phyloP scores from a whole-genome alignment of 768 basidiomycete species.

The Vararia minispora region DNA sequence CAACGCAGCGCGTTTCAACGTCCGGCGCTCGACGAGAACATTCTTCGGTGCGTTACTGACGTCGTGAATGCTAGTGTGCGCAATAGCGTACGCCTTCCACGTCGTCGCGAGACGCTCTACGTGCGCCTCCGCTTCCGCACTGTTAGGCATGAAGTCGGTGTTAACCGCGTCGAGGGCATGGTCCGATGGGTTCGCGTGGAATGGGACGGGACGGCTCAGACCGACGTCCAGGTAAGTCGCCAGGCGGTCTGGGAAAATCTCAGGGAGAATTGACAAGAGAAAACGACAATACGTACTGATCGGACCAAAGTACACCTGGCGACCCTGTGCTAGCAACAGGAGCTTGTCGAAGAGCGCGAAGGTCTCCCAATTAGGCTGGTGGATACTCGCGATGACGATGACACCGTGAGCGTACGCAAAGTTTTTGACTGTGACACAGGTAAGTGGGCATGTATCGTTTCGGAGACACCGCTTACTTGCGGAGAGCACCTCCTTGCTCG shows the following conservation, averaged over 20 bases:
- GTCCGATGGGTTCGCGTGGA: slow-evolving; percentile 41
- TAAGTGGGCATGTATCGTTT: slow-evolving; percentile 24
- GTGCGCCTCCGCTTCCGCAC: slow-evolving; percentile 1
- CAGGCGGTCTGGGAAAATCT: slow-evolving; percentile 11
- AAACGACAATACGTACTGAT: slow-evolving; percentile 8
- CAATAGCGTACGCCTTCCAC: slow-evolving; percentile 6
- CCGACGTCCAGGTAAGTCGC: slow-evolving; percentile 18
- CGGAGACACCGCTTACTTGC: slow-evolving; percentile 21
- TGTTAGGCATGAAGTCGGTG: slow-evolving; percentile 26
- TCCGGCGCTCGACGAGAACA: too few relatives aligned
- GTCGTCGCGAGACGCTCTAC: slow-evolving; percentile 4
- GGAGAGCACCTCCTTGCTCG: slow-evolving; percentile 30
- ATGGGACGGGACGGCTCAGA: slow-evolving; percentile 19
- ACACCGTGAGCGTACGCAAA: slow-evolving; percentile 37
- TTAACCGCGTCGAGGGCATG: slow-evolving; percentile 51
- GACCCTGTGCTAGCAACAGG: slow-evolving; percentile 45
- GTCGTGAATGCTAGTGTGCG: too few relatives aligned
- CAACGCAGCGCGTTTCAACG: too few relatives aligned
- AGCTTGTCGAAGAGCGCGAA: slow-evolving; percentile 50
- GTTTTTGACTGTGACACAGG: slow-evolving; percentile 21
- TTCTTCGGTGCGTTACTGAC: too few relatives aligned
- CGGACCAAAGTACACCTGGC: slow-evolving; percentile 30
- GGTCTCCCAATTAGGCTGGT: slow-evolving; percentile 54
- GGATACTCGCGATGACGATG: slow-evolving; percentile 54
- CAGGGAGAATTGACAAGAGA: slow-evolving; percentile 22